Base-by-base conservation (phyloP, 768 basidiomycete genomes). In the Kwoniella pini region DNA sequence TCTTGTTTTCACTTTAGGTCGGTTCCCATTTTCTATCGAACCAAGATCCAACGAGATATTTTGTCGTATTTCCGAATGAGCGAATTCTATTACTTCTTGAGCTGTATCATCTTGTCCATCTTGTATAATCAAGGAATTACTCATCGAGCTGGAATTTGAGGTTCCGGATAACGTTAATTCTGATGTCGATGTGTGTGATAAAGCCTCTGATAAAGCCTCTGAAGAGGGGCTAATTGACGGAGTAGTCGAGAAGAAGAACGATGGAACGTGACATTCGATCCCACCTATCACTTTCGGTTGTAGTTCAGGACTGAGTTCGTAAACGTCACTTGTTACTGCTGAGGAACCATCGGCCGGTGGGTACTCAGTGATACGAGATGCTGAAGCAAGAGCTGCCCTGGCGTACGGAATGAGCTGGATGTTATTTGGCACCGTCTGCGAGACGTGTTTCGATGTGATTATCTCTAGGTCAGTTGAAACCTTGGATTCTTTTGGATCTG, bases 231-330 rank as follows among this genome's bases (percentile, higher is more conserved):
- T 46, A 3, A 31, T 50, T 17, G 26, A 15, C 6, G 48, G 21
- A 10, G 48, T 24, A 9, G 24, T 1, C 10, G 48, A n/a, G 10
- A 50, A 28, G 15, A 28, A 6, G 28, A 50, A 31, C n/a, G 48
- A 50, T 17, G 48, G 48, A 19, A 50, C 6, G 19, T 50, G 48
- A 33, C 48, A 50, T 50, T 50, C 48, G 17, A 50, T 50, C n/a
- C 48, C 48, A 31, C 48, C 48, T 13, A 50, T 50, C 13, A 50
- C 30, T 50, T 33, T 19, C 28, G 48, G 48, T 50, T 30, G 7
- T 50, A 31, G 21, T 10, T 42, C 40, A 6, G 11, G 7, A 6
- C 6, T 11, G 11, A 9, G 11, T 9, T 5, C 40, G 40, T 42
- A 36, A 36, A n/a, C 30, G 28, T 50, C n/a, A 19, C 30, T 33